Evolutionary conservation across 2,329 filamentous ascomycete species (phyloP), one percentile per base, ranked within the genome.

Genomic region (Penicillium fuscoglaucum): DNA sequence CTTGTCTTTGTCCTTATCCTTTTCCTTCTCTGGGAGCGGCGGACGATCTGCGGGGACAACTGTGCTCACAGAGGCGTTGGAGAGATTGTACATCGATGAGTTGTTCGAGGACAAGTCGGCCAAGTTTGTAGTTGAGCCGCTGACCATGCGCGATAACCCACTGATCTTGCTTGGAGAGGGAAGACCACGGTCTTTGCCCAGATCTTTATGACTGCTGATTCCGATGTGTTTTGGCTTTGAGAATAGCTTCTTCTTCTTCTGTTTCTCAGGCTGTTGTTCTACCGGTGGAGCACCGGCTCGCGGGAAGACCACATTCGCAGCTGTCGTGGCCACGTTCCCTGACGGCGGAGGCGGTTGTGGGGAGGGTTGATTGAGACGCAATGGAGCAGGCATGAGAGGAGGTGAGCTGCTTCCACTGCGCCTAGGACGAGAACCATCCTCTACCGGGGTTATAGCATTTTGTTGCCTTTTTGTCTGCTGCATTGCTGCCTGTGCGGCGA

Each of bases 211-310:
- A 60, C 84, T 82, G n/a, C 82, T 83, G 17, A 86, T 81, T 5
- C 80, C 83, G 62, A 88, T 86, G 61, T 83, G 84, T 73, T 88
- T 88, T 2, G 86, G 85, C 67, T 88, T 88, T 6, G 83, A 85
- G 69, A 89, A 89, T 6, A 88, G 77, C 72, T 88, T 88, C 82
- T 87, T 88, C 75, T 87, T 88, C 68, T 84, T 84, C 66, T 86
- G 83, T 58, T 82, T 83, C 59, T 82, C 79, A 40, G 75, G 76
- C 67, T 86, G 87, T 52, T 77, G 72, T 57, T 79, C 76, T 43
- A 66, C 64, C 24, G 68, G 61, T 8, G 74, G 72, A 21, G 68
- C 79, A 60, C 57, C 68, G 1, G 72, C 83, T 51, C 83, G 75
- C 13, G 86, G 85, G 66, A 87, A 88, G 1, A 81, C 86, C 12